These are phyloP conservation scores for Lodderomyces elongisporus DNA, from an alignment of 1,139 yeast species.

Conservation along the genomic window DNA sequence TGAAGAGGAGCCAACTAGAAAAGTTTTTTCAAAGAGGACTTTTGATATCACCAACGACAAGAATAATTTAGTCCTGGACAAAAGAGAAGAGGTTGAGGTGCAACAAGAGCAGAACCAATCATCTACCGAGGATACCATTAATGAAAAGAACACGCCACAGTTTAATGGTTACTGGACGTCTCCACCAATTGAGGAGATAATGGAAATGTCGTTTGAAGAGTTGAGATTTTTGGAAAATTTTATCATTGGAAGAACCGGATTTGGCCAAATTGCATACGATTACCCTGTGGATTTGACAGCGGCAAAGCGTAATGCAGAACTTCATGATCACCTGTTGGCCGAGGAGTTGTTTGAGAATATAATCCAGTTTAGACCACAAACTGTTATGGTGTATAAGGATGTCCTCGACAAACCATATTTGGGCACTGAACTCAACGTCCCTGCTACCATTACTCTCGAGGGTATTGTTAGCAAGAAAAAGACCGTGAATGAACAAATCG, in stretches of 20 bases:
- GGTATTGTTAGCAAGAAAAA: slow-evolving; percentile 47
- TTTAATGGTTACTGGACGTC: slow-evolving; percentile 71
- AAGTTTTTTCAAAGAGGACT: slow-evolving; percentile 1
- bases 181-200: slow-evolving; percentile 59
- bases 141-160: slow-evolving; percentile 6
- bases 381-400: slow-evolving; percentile 66
- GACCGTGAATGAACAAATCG: slow-evolving; percentile 35
- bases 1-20: slow-evolving; percentile 15
- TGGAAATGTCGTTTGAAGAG: slow-evolving; percentile 43
- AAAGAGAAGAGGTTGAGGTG: slow-evolving; percentile 1
- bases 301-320: slow-evolving; percentile 21
- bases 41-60: neutral
- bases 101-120: neutral
- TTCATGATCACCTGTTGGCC: slow-evolving; percentile 24
- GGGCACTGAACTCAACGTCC: slow-evolving; percentile 77
- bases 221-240: slow-evolving; percentile 60
- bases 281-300: slow-evolving; percentile 69
- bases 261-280: slow-evolving; percentile 68
- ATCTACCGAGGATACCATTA: neutral
- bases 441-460: slow-evolving; percentile 77
- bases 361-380: slow-evolving; percentile 52
- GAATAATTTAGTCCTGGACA: slow-evolving; percentile 9
- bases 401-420: slow-evolving; percentile 50
- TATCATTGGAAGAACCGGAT: slow-evolving; percentile 60
- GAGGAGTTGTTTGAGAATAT: slow-evolving; percentile 50